Evolutionary conservation across 1,139 yeast genomes (phyloP).

Genomic region (Sugiyamaella neomexicana): DNA sequence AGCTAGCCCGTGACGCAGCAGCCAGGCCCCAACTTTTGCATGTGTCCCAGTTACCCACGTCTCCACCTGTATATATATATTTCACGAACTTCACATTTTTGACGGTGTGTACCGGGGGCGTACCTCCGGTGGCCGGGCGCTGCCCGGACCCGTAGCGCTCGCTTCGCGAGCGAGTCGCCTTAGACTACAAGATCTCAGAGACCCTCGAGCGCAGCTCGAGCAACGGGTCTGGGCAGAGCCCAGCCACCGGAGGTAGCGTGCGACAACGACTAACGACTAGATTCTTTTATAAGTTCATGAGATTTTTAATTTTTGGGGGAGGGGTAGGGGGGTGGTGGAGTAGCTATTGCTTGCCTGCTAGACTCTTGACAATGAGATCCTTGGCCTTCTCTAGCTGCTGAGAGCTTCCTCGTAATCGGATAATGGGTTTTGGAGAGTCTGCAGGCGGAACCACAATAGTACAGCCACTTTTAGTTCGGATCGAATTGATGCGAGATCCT

Average conservation of each 20-base stretch:
- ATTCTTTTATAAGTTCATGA: slow-evolving; percentile 8
- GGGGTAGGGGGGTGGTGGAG: neutral
- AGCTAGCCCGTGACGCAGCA: slow-evolving; percentile 3
- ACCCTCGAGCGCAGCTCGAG: neutral
- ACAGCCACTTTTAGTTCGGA: slow-evolving; percentile 60
- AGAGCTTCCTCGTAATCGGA: slow-evolving; percentile 40
- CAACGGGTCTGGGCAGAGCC: neutral
- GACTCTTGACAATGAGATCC: slow-evolving; percentile 35
- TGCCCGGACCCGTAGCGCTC: neutral
- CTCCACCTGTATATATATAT: neutral
- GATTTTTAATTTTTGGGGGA: neutral
- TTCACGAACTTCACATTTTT: neutral
- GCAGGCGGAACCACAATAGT: slow-evolving; percentile 65
- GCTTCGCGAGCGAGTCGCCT: neutral
- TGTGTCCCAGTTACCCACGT: neutral
- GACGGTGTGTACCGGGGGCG: neutral
- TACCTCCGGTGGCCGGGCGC: neutral
- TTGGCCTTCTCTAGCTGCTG: slow-evolving; percentile 52
- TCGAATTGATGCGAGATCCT: slow-evolving; percentile 64
- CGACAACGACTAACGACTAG: neutral
- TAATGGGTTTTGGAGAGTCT: slow-evolving; percentile 45
- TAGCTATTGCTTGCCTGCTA: slow-evolving; percentile 2
- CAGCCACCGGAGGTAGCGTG: slow-evolving; percentile 2
- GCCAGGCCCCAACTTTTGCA: neutral
- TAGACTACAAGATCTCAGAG: neutral